Conservation (phyloP, 495 filamentous ascomycete species). For the Neurospora sublineolata region DNA sequence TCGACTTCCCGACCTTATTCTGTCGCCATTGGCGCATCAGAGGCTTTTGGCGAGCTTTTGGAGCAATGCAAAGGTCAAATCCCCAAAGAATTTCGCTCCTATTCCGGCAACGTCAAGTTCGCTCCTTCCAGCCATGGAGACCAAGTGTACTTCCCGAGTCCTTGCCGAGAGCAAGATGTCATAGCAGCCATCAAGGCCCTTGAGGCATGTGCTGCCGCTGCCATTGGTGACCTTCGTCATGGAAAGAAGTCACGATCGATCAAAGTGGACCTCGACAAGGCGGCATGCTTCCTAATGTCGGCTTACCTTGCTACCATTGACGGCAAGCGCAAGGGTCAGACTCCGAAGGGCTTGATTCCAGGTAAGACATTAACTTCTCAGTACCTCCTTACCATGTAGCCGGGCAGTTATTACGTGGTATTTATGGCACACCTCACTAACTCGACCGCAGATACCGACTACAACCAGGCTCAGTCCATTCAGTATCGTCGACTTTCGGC, state of each 20-base stretch:
- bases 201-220: slow-evolving; percentile 55
- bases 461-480: slow-evolving; percentile 57
- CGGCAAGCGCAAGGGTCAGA: slow-evolving; percentile 52
- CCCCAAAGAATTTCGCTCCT: slow-evolving; percentile 20
- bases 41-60: slow-evolving; percentile 19
- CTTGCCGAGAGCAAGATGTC: slow-evolving; percentile 61
- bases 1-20: slow-evolving; percentile 8
- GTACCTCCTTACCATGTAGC: background rate
- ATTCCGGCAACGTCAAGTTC: slow-evolving; percentile 19
- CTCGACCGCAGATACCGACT: slow-evolving; percentile 49
- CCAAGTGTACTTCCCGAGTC: slow-evolving; percentile 43
- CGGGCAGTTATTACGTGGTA: background rate
- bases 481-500: slow-evolving; percentile 64
- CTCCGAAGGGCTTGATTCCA: slow-evolving; percentile 48
- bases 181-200: slow-evolving; percentile 57
- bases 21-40: slow-evolving; percentile 15
- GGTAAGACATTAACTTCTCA: slow-evolving; percentile 36
- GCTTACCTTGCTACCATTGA: slow-evolving; percentile 62
- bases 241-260: slow-evolving; percentile 31
- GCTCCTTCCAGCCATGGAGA: slow-evolving; percentile 21
- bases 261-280: slow-evolving; percentile 49
- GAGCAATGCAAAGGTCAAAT: slow-evolving; percentile 14
- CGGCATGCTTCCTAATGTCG: slow-evolving; percentile 57
- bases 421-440: background rate
- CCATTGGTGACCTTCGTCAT: slow-evolving; percentile 48